Base-by-base conservation (phyloP, 202 grass and related monocot species). In the Setaria italica region DNA sequence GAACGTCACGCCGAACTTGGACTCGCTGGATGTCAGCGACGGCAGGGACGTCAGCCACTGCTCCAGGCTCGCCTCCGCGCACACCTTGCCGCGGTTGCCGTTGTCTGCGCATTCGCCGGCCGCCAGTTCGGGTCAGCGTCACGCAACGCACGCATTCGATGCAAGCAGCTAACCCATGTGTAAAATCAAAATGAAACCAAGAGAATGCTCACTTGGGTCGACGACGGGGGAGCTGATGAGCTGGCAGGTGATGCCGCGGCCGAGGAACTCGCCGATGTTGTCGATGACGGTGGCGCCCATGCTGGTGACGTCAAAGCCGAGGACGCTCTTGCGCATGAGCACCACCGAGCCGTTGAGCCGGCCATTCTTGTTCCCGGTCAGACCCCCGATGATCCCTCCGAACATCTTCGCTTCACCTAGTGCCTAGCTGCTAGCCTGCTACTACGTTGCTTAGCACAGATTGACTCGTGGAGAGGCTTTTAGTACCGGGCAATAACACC, bases 211-310 rank as follows among this genome's bases (percentile, higher is more conserved):
- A 92, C 90, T 56, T 16, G 74, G 87, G 56, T 92, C 90, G 56
- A 16, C 77, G 67, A 79, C 77, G 57, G 90, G 89, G 66, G 90
- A 68, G 59, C 86, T 88, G 83, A 92, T 67, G n/a, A 92, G 86
- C 30, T 89, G 86, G 73, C 88, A 77, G 49, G 73, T 45, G 83
- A 92, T 67, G 13, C 73, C 51, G 16, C 45, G 0, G 13, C 82
- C 86, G 21, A 92, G 60, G 30, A 92, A 55, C 78, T 92, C 90
- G 66, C 75, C 35, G 19, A 88, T 5, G 39, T 58, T 16, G 50
- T 92, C 90, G 72, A 92, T 34, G 39, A 92, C 3, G 9, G 79
- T 47, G 9, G 79, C 86, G 7, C 12, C 2, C 42, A 74, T 88
- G 76, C 88, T 83, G 21, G 45, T 85, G 72, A 92, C 37, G 34